These are phyloP conservation scores for Eucalyptus albens DNA, from an alignment of 345 rosid species.

Conservation along the genomic window DNA sequence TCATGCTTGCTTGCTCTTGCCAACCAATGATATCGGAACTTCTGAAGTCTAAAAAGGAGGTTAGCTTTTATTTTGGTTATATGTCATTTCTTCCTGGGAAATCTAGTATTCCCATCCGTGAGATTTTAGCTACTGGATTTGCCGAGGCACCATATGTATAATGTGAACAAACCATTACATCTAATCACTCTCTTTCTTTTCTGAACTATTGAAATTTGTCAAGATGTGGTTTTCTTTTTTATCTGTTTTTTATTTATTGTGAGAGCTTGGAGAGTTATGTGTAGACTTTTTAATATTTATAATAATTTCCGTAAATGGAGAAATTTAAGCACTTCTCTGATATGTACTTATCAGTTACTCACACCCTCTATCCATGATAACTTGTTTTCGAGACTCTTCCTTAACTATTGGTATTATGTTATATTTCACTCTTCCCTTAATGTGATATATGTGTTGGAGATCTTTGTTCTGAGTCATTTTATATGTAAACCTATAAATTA, in stretches of 20 bases:
- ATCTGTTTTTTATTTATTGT: not conserved
- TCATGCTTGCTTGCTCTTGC: constrained; percentile 61
- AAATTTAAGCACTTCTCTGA: not conserved
- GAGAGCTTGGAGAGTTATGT: not conserved
- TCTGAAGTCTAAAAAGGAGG: constrained; percentile 62
- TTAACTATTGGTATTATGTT: not conserved
- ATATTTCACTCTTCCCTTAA: not conserved
- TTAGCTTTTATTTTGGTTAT: not conserved
- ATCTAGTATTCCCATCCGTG: not conserved
- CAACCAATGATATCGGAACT: constrained; percentile 67
- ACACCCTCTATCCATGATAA: not conserved
- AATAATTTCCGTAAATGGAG: not conserved
- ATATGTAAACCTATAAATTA: not conserved
- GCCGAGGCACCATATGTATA: not conserved
- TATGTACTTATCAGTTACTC: not conserved
- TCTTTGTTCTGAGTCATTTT: not conserved
- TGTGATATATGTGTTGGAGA: not conserved
- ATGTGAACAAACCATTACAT: not conserved
- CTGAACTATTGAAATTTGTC: not conserved
- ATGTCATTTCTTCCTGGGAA: not conserved
- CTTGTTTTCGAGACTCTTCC: not conserved
- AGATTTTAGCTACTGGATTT: not conserved
- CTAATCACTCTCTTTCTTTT: not conserved
- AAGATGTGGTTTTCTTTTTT: not conserved
- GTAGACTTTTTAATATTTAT: not conserved